A percentile compares a stretch with the other conserved stretches of the same genome.
These are phyloP conservation scores for Globisporangium acanthophoron DNA, from an alignment of 352 stramenopile genomes.

Conservation along the genomic window DNA sequence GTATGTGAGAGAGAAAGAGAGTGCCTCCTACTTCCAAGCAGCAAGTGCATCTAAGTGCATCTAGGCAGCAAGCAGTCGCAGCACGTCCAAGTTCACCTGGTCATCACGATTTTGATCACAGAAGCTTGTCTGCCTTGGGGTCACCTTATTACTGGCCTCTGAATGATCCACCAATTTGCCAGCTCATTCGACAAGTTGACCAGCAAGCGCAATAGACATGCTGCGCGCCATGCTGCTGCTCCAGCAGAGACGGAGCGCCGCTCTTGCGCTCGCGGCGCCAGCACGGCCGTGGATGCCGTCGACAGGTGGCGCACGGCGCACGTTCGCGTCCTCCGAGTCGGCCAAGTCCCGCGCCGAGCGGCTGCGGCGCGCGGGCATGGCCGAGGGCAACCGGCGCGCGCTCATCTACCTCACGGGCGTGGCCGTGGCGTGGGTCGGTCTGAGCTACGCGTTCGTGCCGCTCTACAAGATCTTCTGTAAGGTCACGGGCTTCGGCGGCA, in stretches of 20 bases:
- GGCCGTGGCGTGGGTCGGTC: slow-evolving; percentile 90
- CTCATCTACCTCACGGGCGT: slow-evolving; percentile 93
- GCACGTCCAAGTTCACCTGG: not conserved
- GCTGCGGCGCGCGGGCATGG: slow-evolving; percentile 38
- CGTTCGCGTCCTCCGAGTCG: slow-evolving; percentile 32
- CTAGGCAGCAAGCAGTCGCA: too few species aligned
- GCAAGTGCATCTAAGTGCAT: too few species aligned
- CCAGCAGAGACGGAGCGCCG: not conserved
- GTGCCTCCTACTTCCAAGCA: not conserved
- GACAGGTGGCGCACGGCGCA: slow-evolving; percentile 20
- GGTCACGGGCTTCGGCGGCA: slow-evolving; percentile 96
- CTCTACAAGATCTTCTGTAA: slow-evolving; percentile 99
- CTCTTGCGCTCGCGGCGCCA: not conserved
- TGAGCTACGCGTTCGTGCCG: slow-evolving; percentile 96
- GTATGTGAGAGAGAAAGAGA: too few species aligned
- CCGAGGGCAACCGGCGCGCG: slow-evolving; percentile 88
- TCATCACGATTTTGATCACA: not conserved
- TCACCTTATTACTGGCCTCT: slow-evolving; percentile 4
- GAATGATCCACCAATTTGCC: slow-evolving; percentile 22
- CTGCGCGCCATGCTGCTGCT: slow-evolving; percentile 10
- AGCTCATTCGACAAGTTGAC: not conserved
- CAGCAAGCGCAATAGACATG: slow-evolving; percentile 10
- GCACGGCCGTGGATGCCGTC: slow-evolving; percentile 6
- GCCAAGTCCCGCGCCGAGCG: slow-evolving; percentile 42
- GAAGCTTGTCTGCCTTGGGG: not conserved